phyloP scores from a whole-genome alignment of 1,284 basidiomycete species.

The Rhizopogon parksii region DNA sequence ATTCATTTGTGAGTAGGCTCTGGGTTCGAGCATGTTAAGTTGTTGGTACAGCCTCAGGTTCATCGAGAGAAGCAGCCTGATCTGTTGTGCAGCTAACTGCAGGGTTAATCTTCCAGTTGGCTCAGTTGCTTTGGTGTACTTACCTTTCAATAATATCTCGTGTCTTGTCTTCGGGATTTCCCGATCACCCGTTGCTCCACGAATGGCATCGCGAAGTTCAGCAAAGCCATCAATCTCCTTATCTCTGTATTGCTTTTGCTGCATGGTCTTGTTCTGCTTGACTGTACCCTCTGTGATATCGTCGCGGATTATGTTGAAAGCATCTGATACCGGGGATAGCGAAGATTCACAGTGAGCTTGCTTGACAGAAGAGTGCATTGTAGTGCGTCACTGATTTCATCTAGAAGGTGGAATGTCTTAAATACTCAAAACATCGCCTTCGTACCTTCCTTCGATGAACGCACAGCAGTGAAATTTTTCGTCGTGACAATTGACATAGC shows the following conservation, averaged over 20 bases:
- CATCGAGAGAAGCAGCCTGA: neutral
- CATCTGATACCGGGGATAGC: neutral
- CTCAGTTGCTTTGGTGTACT: neutral
- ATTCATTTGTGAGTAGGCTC: neutral
- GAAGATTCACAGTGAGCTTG: neutral
- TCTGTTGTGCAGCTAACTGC: neutral
- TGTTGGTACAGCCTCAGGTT: neutral
- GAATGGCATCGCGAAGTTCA: slow-evolving; percentile 14
- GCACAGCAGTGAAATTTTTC: neutral
- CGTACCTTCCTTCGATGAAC: neutral
- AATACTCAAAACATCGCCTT: neutral
- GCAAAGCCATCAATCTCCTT: slow-evolving; percentile 17
- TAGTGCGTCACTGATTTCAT: neutral
- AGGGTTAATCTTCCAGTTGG: neutral
- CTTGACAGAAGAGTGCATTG: neutral
- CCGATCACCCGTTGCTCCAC: slow-evolving; percentile 10
- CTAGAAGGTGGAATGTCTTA: neutral
- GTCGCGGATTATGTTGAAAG: neutral
- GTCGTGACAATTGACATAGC: neutral
- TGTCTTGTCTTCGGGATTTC: neutral
- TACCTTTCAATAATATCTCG: neutral
- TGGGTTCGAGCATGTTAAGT: neutral
- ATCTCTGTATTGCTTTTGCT: slow-evolving; percentile 19
- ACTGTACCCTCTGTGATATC: neutral
- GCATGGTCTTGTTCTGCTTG: slow-evolving; percentile 10